A percentile compares a stretch with the other conserved stretches of the same genome.
Evolutionary conservation across 805 yeast species (phyloP).

Genomic region (Starmera quercuum): DNA sequence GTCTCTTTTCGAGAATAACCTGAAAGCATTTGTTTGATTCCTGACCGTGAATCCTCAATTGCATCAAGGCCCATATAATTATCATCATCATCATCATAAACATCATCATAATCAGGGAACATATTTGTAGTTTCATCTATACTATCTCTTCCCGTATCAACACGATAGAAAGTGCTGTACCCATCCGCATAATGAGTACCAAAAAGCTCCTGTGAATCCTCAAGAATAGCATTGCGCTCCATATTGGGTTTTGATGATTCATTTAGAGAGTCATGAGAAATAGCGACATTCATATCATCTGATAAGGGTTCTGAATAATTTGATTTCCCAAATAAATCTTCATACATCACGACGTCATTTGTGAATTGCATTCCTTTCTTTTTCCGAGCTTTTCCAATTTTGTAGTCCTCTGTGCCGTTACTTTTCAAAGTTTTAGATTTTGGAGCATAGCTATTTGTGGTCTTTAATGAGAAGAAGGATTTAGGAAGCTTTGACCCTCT

Average conservation of each 20-base stretch:
- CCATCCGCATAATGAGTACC: not conserved
- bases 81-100: conserved; percentile 6
- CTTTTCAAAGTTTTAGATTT: not conserved
- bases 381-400: conserved; percentile 15
- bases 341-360: too few relatives aligned
- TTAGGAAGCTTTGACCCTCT: conserved; percentile 15
- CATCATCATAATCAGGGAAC: conserved; percentile 1
- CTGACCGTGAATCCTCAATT: not conserved
- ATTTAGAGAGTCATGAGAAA: not conserved
- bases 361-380: too few relatives aligned
- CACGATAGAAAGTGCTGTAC: not conserved
- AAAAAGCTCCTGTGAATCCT: conserved; percentile 2
- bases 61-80: conserved; percentile 1
- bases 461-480: conserved; percentile 12
- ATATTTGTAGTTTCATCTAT: conserved; percentile 3
- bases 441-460: too few relatives aligned
- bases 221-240: not conserved
- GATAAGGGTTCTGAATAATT: too few relatives aligned
- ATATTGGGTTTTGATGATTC: not conserved
- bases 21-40: conserved; percentile 1
- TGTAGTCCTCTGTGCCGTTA: conserved; percentile 1
- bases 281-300: too few relatives aligned
- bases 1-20: not conserved
- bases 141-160: not conserved
- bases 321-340: too few relatives aligned